phyloP scores from a whole-genome alignment of 331 rosid genomes.

The Pyrus hybrid region DNA sequence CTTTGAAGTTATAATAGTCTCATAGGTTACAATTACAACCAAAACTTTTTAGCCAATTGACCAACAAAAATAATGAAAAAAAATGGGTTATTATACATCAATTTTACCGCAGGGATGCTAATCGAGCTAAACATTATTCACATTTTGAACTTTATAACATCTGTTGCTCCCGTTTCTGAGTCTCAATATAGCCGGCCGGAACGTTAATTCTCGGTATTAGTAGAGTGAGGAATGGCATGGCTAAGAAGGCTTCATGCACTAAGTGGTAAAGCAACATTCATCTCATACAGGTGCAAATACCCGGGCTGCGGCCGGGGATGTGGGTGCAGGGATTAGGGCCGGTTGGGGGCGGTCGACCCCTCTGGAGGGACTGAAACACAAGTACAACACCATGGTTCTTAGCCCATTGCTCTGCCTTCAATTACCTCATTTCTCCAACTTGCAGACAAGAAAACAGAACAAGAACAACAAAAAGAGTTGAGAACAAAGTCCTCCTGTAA shows the following conservation, averaged over 20 bases:
- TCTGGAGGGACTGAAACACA: constrained; percentile 29
- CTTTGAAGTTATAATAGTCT: background rate
- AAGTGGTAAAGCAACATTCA: background rate
- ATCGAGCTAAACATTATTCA: background rate
- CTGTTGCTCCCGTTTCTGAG: background rate
- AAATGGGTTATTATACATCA: background rate
- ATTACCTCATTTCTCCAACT: constrained; percentile 33
- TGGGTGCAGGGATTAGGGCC: constrained; percentile 33
- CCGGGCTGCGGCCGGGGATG: constrained; percentile 10
- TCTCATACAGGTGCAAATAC: background rate
- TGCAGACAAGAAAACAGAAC: constrained; percentile 24
- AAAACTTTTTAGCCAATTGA: too few relatives aligned
- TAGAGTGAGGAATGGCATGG: background rate
- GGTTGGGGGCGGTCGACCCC: constrained; percentile 10
- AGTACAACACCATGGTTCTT: constrained; percentile 14
- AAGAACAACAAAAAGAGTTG: constrained; percentile 15
- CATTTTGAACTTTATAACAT: background rate
- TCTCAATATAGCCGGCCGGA: background rate
- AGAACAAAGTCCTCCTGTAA: constrained; percentile 15
- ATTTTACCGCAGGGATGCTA: too few relatives aligned
- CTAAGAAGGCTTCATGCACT: background rate
- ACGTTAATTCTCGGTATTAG: background rate
- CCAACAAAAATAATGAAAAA: background rate
- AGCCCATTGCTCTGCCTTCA: constrained; percentile 25
- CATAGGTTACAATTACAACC: background rate